Conservation (phyloP, 2,329 filamentous ascomycete species). For the Tolypocladium guangdongense region DNA sequence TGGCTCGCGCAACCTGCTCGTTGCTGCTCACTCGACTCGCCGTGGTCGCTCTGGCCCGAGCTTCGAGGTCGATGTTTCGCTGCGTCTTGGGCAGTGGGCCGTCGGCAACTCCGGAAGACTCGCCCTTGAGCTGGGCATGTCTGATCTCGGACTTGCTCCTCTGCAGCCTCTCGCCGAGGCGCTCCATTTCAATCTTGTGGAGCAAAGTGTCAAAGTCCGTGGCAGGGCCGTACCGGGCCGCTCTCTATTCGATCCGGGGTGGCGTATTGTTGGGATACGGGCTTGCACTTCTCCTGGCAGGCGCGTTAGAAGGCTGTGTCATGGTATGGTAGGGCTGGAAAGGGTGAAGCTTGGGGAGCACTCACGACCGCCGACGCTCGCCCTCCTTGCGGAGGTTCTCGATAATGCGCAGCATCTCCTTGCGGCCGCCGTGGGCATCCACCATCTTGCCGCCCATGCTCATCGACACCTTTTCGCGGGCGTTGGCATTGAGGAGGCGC, state of each 20-base stretch:
- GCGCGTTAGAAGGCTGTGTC: background rate
- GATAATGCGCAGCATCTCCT: constrained; percentile 86
- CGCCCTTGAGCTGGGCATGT: background rate
- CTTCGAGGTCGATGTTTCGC: background rate
- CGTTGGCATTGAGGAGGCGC: constrained; percentile 66
- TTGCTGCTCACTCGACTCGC: background rate
- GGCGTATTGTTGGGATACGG: constrained; percentile 27
- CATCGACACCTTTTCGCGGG: constrained; percentile 85
- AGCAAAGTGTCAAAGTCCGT: constrained; percentile 16
- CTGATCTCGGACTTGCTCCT: background rate
- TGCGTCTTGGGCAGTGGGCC: background rate
- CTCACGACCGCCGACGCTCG: constrained; percentile 71
- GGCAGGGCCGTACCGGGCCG: constrained; percentile 19
- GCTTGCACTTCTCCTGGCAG: constrained; percentile 24
- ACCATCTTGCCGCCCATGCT: constrained; percentile 78
- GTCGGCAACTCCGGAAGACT: background rate
- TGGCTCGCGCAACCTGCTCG: background rate
- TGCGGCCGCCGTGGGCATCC: constrained; percentile 68
- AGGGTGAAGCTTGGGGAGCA: constrained; percentile 11
- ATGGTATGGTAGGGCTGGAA: background rate
- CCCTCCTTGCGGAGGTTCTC: constrained; percentile 80
- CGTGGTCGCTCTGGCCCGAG: background rate
- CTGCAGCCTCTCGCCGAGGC: background rate
- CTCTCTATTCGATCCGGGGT: constrained; percentile 31
- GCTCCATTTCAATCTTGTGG: constrained; percentile 5